Percentiles rank a stretch among this genome's conserved stretches.
Conservation (phyloP, 1,284 basidiomycete genomes). For the Moesziomyces sp. region DNA sequence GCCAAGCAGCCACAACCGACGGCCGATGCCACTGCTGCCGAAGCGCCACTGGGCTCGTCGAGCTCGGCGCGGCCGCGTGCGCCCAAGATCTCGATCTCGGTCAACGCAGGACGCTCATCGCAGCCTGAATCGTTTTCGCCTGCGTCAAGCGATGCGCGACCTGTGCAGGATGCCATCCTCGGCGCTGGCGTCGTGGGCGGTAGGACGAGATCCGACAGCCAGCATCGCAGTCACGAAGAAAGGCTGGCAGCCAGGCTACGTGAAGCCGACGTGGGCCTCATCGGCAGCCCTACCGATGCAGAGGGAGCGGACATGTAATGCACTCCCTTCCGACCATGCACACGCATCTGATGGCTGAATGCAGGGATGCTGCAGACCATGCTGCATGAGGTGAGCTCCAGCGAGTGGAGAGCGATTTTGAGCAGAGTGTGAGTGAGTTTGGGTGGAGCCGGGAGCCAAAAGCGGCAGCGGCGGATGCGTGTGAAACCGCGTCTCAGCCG, state of each 20-base stretch:
- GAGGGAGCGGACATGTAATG: neutral
- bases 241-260: slow-evolving; percentile 45
- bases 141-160: neutral
- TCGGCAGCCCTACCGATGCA: slow-evolving; percentile 46
- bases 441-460: no score
- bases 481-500: neutral
- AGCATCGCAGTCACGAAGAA: slow-evolving; percentile 39
- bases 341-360: no score
- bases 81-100: slow-evolving; percentile 33
- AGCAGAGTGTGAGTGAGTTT: no score
- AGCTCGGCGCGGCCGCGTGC: slow-evolving; percentile 6
- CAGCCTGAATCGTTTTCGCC: neutral
- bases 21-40: neutral
- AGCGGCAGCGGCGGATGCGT: neutral
- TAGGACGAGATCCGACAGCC: slow-evolving; percentile 12
- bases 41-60: neutral
- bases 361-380: no score
- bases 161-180: neutral
- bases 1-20: neutral
- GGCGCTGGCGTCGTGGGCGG: neutral
- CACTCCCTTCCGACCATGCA: no score
- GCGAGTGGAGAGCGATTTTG: no score
- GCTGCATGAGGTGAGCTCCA: no score
- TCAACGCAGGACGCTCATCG: slow-evolving; percentile 4
- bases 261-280: slow-evolving; percentile 50